Evolutionary conservation across 192 early-diverging fungal species (phyloP).

Genomic region (Podila epigama): DNA sequence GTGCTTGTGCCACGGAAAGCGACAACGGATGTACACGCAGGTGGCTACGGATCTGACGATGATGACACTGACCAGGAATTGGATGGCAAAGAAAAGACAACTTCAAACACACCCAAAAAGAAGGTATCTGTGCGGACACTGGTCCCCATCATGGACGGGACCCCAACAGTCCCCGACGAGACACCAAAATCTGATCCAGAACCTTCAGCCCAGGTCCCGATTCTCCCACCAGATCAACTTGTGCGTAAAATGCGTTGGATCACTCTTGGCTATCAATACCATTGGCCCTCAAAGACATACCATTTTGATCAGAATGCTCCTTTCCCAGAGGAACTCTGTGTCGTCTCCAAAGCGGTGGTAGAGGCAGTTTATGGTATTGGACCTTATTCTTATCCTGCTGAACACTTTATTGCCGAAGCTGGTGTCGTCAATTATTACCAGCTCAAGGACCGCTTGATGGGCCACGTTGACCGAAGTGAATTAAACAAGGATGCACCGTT

Average conservation of each 20-base stretch:
- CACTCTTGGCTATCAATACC: constrained; percentile 80
- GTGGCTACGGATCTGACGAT: constrained; percentile 37
- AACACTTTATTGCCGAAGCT: constrained; percentile 78
- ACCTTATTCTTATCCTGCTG: constrained; percentile 63
- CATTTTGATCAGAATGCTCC: constrained; percentile 68
- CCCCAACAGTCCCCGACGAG: constrained; percentile 25
- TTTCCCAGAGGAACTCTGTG: constrained; percentile 72
- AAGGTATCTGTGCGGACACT: constrained; percentile 14
- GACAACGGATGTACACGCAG: constrained; percentile 2
- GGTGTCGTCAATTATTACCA: constrained; percentile 97
- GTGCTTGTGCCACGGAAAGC: constrained; percentile 46
- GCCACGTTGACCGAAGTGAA: constrained; percentile 94
- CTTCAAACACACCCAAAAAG: constrained; percentile 2
- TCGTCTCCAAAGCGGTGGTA: constrained; percentile 72
- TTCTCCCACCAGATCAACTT: constrained; percentile 52
- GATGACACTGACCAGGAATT: constrained; percentile 35
- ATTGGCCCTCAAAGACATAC: constrained; percentile 86
- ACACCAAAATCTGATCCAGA: constrained; percentile 42
- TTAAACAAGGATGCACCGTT: constrained; percentile 84
- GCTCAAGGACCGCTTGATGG: constrained; percentile 81
- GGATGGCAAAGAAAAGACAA: constrained; percentile 28
- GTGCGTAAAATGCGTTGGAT: constrained; percentile 71
- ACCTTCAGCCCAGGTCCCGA: constrained; percentile 40
- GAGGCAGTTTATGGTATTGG: constrained; percentile 60
- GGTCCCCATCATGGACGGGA: constrained; percentile 28